Conservation (phyloP, 176 grass and related monocot species). For the Carex parvula region DNA sequence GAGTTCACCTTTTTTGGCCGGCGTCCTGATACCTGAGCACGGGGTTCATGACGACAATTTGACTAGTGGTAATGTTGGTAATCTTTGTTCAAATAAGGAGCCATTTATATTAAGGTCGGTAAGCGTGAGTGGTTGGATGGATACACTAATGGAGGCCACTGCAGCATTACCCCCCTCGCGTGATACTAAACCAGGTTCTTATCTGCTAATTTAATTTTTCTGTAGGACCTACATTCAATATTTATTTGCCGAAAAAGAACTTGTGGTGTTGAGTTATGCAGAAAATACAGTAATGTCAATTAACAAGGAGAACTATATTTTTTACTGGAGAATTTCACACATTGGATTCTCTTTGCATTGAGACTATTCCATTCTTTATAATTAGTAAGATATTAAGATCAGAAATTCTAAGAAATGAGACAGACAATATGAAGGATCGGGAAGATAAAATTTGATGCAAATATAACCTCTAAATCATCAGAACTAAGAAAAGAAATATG, state of each 20-base stretch:
- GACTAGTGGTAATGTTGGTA: slow-evolving; percentile 31
- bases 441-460: not conserved
- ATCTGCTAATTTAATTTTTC: not conserved
- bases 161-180: slow-evolving; percentile 69
- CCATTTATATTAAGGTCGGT: slow-evolving; percentile 63
- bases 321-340: not conserved
- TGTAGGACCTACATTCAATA: not conserved
- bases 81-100: slow-evolving; percentile 54
- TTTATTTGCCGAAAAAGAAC: not conserved
- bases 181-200: slow-evolving; percentile 43
- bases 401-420: not conserved
- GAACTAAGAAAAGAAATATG: not conserved
- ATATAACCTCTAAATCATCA: not conserved
- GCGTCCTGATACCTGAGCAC: slow-evolving; percentile 65
- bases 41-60: slow-evolving; percentile 30
- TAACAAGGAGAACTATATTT: not conserved
- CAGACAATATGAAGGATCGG: not conserved
- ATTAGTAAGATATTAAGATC: not conserved
- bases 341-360: not conserved
- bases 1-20: slow-evolving; percentile 74
- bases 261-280: not conserved
- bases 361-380: not conserved
- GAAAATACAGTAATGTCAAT: not conserved
- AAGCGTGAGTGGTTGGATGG: slow-evolving; percentile 78
- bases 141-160: slow-evolving; percentile 90